Percentiles rank a stretch among this genome's conserved stretches.
Evolutionary conservation across 768 basidiomycete species (phyloP).

Genomic region (Hygrocybe punicea): DNA sequence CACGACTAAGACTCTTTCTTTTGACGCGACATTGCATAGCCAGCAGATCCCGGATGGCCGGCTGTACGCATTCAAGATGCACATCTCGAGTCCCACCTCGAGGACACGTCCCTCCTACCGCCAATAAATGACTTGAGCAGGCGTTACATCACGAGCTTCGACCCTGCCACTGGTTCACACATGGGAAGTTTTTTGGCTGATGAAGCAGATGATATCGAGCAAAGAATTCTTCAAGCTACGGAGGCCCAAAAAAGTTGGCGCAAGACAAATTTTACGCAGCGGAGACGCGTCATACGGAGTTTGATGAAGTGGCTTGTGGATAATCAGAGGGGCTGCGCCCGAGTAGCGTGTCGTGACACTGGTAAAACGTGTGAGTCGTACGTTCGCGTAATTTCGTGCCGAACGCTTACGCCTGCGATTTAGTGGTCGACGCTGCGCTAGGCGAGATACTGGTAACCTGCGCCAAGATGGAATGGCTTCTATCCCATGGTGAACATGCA

Average conservation of each 20-base stretch:
- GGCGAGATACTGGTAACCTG: slow-evolving; percentile 95
- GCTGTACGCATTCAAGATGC: slow-evolving; percentile 55
- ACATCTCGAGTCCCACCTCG: slow-evolving; percentile 61
- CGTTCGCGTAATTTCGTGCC: neutral
- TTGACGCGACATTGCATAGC: slow-evolving; percentile 32
- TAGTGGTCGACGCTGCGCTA: slow-evolving; percentile 90
- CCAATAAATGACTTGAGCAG: slow-evolving; percentile 43
- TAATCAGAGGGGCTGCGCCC: slow-evolving; percentile 82
- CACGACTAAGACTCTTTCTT: neutral
- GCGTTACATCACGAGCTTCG: slow-evolving; percentile 84
- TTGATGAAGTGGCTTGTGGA: slow-evolving; percentile 89
- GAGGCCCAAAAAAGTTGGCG: slow-evolving; percentile 73
- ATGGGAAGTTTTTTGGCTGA: slow-evolving; percentile 77
- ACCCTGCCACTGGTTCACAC: slow-evolving; percentile 85
- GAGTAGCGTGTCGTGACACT: slow-evolving; percentile 88
- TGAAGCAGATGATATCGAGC: slow-evolving; percentile 61
- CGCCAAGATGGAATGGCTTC: slow-evolving; percentile 90
- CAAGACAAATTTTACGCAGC: slow-evolving; percentile 68
- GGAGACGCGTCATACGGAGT: slow-evolving; percentile 80
- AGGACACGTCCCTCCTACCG: slow-evolving; percentile 53
- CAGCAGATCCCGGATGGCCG: slow-evolving; percentile 57
- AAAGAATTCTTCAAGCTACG: slow-evolving; percentile 65
- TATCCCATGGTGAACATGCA: slow-evolving; percentile 77
- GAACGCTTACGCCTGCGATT: neutral
- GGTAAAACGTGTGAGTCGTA: slow-evolving; percentile 82